Evolutionary conservation across 2,329 filamentous ascomycete genomes (phyloP).

Genomic region (Gyromitra esculenta): DNA sequence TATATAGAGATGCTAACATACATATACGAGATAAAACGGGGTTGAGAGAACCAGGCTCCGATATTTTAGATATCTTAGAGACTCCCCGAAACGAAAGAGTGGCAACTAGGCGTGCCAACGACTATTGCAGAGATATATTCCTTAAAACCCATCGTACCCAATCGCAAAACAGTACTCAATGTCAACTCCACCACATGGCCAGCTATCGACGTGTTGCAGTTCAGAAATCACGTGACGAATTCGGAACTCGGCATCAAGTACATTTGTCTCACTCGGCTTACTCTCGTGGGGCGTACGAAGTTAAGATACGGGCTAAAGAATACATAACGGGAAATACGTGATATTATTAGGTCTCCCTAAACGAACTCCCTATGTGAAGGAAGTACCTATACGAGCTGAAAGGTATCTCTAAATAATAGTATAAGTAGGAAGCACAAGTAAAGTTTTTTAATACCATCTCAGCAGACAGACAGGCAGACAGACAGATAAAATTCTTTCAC

Average conservation of each 20-base stretch:
- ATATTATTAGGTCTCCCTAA: conserved; percentile 3
- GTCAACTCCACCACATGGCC: not conserved
- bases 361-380: not conserved
- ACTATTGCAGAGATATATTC: too few relatives aligned
- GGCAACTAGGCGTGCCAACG: too few relatives aligned
- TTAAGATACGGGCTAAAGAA: not conserved
- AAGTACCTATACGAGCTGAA: not conserved
- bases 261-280: not conserved
- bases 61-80: too few relatives aligned
- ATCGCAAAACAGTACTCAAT: not conserved
- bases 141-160: too few relatives aligned
- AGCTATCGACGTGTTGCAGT: not conserved
- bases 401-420: not conserved
- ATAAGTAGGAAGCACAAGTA: not conserved
- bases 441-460: not conserved
- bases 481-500: not conserved
- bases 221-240: not conserved
- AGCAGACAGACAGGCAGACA: too few relatives aligned
- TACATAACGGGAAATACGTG: not conserved
- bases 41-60: too few relatives aligned
- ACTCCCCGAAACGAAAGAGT: too few relatives aligned
- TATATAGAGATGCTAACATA: too few relatives aligned
- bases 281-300: not conserved
- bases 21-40: too few relatives aligned
- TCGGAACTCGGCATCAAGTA: not conserved